Percentiles rank a stretch among this genome's conserved stretches.
These are phyloP conservation scores for Lasiodiplodia theobromae DNA, from an alignment of 2,329 filamentous ascomycete species.

Conservation along the genomic window DNA sequence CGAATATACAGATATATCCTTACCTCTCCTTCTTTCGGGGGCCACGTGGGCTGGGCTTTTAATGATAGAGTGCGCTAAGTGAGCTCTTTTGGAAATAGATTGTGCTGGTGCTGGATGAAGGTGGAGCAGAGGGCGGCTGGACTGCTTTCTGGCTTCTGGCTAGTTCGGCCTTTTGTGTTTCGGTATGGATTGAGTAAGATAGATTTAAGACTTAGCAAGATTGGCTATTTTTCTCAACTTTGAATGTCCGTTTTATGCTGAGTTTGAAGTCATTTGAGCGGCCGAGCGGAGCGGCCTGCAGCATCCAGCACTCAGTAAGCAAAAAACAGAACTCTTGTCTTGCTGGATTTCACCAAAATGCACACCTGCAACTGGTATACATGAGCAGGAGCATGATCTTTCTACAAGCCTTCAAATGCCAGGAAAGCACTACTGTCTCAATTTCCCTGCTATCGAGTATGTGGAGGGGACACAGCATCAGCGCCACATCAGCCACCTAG, in stretches of 20 bases:
- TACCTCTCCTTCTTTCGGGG: background rate
- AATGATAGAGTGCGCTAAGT: background rate
- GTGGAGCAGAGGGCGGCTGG: background rate
- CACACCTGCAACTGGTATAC: too few relatives aligned
- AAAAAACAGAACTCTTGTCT: too few relatives aligned
- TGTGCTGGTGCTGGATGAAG: background rate
- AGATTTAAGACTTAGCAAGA: background rate
- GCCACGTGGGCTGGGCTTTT: background rate
- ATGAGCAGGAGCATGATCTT: background rate
- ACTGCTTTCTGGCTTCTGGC: background rate
- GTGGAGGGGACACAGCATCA: background rate
- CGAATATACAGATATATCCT: background rate
- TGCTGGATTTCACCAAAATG: too few relatives aligned
- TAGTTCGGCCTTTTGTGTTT: background rate
- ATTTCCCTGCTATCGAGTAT: background rate
- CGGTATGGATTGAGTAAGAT: slow-evolving; percentile 6
- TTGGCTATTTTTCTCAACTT: background rate
- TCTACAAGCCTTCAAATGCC: background rate
- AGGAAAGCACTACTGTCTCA: background rate
- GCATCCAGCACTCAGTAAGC: too few relatives aligned
- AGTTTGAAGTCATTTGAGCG: background rate
- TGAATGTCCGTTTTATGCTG: background rate
- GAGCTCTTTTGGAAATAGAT: background rate
- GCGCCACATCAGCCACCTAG: background rate
- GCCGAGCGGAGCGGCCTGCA: too few relatives aligned